These are phyloP conservation scores for Sambucus nigra DNA, from an alignment of 129 eudicot genomes.

Conservation along the genomic window DNA sequence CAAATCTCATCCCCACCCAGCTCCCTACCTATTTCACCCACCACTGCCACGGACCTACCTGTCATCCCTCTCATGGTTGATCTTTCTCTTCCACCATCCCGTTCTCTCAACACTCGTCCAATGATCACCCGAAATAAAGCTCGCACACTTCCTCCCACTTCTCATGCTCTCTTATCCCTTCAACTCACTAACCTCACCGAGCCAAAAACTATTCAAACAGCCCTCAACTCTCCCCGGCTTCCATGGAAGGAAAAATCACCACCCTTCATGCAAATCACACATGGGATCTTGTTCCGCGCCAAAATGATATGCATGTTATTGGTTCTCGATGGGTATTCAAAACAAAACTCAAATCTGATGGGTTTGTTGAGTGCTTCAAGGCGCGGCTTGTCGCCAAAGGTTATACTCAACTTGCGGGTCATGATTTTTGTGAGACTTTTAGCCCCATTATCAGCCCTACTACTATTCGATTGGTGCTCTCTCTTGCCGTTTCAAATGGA, in stretches of 20 bases:
- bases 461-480: neutral
- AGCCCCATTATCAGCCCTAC: neutral
- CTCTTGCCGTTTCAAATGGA: neutral
- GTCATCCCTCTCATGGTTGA: no score
- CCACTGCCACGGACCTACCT: no score
- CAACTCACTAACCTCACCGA: neutral
- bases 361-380: no score
- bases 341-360: no score
- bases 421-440: neutral
- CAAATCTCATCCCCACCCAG: no score
- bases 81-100: neutral
- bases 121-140: no score
- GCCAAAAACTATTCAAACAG: neutral
- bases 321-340: conserved; percentile 3
- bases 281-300: conserved; percentile 4
- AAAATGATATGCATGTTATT: neutral
- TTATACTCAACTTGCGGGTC: neutral
- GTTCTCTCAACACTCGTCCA: no score
- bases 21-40: no score
- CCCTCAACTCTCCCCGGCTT: neutral
- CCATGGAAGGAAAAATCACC: conserved; percentile 1
- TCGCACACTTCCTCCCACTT: no score
- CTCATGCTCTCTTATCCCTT: neutral
- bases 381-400: no score
- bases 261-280: neutral